phyloP scores from a whole-genome alignment of 2,329 filamentous ascomycete species.

The Phaeoacremonium minimum region DNA sequence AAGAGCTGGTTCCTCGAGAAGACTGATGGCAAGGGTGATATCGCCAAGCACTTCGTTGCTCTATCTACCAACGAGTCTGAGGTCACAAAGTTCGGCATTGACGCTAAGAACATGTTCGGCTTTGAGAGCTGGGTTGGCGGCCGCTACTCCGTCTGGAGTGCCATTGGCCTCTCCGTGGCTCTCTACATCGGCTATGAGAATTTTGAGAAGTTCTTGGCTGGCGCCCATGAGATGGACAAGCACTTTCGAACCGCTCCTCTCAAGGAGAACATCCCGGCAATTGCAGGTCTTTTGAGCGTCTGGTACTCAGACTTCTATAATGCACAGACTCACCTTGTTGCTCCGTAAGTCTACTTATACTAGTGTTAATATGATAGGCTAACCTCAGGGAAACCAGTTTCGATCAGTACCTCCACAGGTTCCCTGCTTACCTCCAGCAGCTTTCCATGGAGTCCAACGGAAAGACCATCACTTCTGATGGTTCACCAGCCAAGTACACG shows the following conservation, averaged over 20 bases:
- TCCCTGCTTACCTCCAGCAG: slow-evolving; percentile 98
- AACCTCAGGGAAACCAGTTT: slow-evolving; percentile 55
- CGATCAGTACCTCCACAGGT: slow-evolving; percentile 98
- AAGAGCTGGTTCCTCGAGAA: slow-evolving; percentile 95
- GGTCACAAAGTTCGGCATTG: slow-evolving; percentile 98
- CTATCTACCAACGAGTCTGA: slow-evolving; percentile 93
- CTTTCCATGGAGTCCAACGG: slow-evolving; percentile 99
- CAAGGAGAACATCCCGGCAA: slow-evolving; percentile 88
- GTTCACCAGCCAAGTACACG: slow-evolving; percentile 91
- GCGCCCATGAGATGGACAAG: slow-evolving; percentile 96
- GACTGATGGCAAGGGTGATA: slow-evolving; percentile 70
- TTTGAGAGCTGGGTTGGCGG: slow-evolving; percentile 99
- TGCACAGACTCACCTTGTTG: slow-evolving; percentile 94
- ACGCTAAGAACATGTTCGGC: slow-evolving; percentile 99
- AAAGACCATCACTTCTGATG: slow-evolving; percentile 90
- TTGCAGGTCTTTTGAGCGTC: slow-evolving; percentile 90
- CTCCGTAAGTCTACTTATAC: slow-evolving; percentile 62
- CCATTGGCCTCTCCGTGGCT: slow-evolving; percentile 90
- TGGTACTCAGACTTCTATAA: slow-evolving; percentile 99
- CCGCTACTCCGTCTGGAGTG: slow-evolving; percentile 97
- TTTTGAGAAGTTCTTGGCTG: slow-evolving; percentile 92
- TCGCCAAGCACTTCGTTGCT: slow-evolving; percentile 98
- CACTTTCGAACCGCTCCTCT: slow-evolving; percentile 91
- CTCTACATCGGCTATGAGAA: slow-evolving; percentile 97
- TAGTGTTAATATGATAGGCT: slow-evolving; percentile 4